Conservation (phyloP, 2,329 filamentous ascomycete species). For the Biscogniauxia mediterranea region DNA sequence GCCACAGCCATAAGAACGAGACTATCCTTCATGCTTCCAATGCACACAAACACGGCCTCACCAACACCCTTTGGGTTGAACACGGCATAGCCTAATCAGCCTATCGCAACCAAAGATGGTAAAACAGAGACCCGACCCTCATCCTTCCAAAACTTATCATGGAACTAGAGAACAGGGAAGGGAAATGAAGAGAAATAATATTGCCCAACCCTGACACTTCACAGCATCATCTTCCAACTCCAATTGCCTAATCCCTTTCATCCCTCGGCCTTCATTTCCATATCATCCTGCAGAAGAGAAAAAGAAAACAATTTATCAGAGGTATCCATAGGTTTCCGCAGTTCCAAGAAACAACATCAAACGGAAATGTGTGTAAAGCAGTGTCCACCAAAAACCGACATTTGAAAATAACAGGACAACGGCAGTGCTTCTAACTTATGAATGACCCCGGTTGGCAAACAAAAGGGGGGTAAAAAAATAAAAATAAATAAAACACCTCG, state of each 20-base stretch:
- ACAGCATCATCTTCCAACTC: slow-evolving; percentile 20
- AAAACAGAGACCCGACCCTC: not conserved
- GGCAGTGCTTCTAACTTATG: slow-evolving; percentile 10
- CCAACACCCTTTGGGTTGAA: not conserved
- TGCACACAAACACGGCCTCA: not conserved
- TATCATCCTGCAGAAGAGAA: slow-evolving; percentile 8
- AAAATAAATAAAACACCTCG: not conserved
- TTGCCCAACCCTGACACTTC: slow-evolving; percentile 13
- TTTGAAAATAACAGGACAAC: not conserved
- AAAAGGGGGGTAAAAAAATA: slow-evolving; percentile 8
- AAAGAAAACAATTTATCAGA: slow-evolving; percentile 18
- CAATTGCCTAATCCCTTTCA: slow-evolving; percentile 20
- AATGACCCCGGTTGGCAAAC: not conserved
- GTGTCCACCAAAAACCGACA: not conserved
- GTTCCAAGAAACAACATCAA: slow-evolving; percentile 17
- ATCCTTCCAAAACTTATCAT: not conserved
- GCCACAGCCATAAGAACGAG: not conserved
- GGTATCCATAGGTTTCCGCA: slow-evolving; percentile 28
- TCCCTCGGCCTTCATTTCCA: slow-evolving; percentile 12
- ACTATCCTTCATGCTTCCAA: not conserved
- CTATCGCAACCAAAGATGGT: not conserved
- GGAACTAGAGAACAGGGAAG: not conserved
- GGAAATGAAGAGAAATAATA: slow-evolving; percentile 6
- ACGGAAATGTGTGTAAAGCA: slow-evolving; percentile 9
- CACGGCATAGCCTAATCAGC: not conserved